Evolutionary conservation across 306 rosid genomes (phyloP).

Genomic region (Urtica urens): DNA sequence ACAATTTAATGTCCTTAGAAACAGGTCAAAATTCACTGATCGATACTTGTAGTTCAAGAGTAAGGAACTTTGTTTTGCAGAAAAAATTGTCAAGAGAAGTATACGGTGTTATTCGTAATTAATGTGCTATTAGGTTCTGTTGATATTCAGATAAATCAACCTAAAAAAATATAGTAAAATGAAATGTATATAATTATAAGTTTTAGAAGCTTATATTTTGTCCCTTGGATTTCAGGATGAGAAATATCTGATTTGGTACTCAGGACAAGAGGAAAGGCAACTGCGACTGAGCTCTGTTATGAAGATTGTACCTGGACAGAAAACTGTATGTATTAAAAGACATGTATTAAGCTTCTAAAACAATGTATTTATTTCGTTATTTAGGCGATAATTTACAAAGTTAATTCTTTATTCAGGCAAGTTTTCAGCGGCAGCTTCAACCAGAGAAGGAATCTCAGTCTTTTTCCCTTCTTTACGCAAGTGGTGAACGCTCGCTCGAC

Average conservation of each 20-base stretch:
- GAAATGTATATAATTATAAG: too few species aligned
- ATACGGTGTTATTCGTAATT: too few species aligned
- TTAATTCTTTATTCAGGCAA: constrained; percentile 48
- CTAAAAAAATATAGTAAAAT: too few species aligned
- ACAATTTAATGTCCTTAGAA: too few species aligned
- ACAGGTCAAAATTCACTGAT: too few species aligned
- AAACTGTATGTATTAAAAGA: constrained; percentile 42
- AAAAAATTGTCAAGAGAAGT: too few species aligned
- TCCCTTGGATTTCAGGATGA: constrained; percentile 52
- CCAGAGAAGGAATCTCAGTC: constrained; percentile 53
- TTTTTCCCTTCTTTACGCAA: constrained; percentile 55
- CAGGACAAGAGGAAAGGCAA: constrained; percentile 64
- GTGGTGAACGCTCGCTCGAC: constrained; percentile 69
- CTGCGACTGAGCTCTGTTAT: constrained; percentile 49
- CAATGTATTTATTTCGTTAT: constrained; percentile 19
- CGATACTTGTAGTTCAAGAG: too few species aligned
- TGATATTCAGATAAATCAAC: too few species aligned
- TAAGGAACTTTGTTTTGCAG: too few species aligned
- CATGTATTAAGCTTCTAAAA: too few species aligned
- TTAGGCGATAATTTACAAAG: constrained; percentile 14
- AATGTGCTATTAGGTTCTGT: too few species aligned
- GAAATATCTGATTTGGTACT: constrained; percentile 70
- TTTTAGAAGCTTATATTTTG: too few species aligned
- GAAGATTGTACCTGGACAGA: constrained; percentile 56
- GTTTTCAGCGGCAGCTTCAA: constrained; percentile 43